phyloP scores from a whole-genome alignment of 306 rosid genomes.

The Cicer cuneatum region DNA sequence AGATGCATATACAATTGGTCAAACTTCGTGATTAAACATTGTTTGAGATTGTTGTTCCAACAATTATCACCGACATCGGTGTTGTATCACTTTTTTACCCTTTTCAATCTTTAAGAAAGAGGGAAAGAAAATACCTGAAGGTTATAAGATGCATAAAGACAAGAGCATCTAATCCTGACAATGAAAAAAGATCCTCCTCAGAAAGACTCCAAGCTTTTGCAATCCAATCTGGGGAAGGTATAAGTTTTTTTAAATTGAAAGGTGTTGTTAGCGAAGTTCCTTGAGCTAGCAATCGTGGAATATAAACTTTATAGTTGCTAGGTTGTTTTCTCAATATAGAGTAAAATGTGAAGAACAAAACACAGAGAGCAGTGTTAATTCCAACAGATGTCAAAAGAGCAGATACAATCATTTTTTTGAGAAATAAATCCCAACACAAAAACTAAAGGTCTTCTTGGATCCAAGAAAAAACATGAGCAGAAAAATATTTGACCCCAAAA shows the following conservation, averaged over 20 bases:
- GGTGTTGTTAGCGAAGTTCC: constrained; percentile 55
- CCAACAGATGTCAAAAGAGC: constrained; percentile 87
- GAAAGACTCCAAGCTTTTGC: constrained; percentile 75
- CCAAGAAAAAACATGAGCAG: no score
- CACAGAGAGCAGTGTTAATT: constrained; percentile 79
- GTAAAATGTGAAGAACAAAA: constrained; percentile 73
- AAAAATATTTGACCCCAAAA: background rate
- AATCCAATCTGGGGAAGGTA: constrained; percentile 86
- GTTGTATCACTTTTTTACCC: no score
- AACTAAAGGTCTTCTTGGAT: background rate
- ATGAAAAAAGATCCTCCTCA: constrained; percentile 70
- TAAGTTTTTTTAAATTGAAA: constrained; percentile 72
- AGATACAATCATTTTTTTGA: constrained; percentile 68
- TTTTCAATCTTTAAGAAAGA: no score
- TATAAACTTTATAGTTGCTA: constrained; percentile 64
- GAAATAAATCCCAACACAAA: background rate
- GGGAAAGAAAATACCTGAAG: constrained; percentile 57
- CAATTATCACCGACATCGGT: no score
- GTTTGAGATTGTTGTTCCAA: no score
- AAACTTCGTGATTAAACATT: no score
- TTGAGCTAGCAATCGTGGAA: constrained; percentile 69
- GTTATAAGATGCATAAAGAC: constrained; percentile 78
- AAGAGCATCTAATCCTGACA: constrained; percentile 81
- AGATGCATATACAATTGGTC: no score
- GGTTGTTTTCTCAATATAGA: constrained; percentile 84